phyloP scores from a whole-genome alignment of 176 grass and related monocot genomes.

The Chrysopogon serrulatus region DNA sequence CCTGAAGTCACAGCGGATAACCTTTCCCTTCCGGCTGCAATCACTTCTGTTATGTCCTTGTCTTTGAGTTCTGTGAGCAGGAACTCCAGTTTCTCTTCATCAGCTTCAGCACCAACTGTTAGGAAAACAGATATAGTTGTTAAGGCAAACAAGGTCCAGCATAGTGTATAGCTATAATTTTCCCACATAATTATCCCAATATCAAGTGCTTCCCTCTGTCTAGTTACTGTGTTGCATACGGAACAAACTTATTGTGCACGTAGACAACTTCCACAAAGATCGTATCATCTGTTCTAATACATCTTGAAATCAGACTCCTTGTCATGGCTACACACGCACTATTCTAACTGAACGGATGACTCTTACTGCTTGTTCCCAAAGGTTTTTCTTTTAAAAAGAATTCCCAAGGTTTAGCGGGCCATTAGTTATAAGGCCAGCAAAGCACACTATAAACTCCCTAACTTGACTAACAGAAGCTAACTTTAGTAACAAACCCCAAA shows the following conservation, averaged over 20 bases:
- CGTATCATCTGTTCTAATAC: background rate
- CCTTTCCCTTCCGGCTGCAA: slow-evolving; percentile 75
- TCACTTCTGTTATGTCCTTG: slow-evolving; percentile 72
- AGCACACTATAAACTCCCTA: background rate
- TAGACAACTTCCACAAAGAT: background rate
- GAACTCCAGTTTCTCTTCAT: slow-evolving; percentile 51
- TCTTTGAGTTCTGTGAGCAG: slow-evolving; percentile 61
- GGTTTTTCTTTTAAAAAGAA: too few species aligned
- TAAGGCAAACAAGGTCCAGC: background rate
- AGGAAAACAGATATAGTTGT: background rate
- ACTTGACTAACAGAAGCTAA: background rate
- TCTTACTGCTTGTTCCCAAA: background rate
- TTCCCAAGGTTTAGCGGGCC: background rate
- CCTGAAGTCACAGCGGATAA: slow-evolving; percentile 68
- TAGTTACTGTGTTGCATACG: background rate
- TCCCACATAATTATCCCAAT: background rate
- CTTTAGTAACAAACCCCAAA: background rate
- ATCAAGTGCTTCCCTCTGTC: background rate
- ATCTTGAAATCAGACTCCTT: background rate
- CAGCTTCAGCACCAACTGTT: slow-evolving; percentile 60
- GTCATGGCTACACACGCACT: background rate
- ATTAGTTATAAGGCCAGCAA: background rate
- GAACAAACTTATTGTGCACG: background rate
- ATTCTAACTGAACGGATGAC: background rate
- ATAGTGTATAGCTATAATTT: background rate